phyloP scores from a whole-genome alignment of 345 rosid genomes.

The Raphanus sativus region DNA sequence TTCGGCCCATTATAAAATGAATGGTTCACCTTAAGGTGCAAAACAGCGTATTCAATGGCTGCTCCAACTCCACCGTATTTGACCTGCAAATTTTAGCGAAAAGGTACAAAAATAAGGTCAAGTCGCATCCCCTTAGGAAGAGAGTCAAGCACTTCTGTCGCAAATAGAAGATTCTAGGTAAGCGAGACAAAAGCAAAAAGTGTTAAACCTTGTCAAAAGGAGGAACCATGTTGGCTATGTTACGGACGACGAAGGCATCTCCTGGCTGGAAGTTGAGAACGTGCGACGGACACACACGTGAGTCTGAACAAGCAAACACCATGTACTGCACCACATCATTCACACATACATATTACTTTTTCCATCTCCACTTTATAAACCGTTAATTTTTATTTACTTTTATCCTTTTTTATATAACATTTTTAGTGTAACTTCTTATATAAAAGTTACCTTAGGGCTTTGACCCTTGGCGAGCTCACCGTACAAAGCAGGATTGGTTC shows the following conservation, averaged over 20 bases:
- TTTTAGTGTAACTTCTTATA: too few relatives aligned
- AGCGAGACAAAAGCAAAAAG: conserved; percentile 3
- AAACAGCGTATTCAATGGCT: conserved; percentile 90
- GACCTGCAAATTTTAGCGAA: conserved; percentile 10
- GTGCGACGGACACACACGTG: conserved; percentile 55
- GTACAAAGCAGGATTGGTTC: conserved; percentile 69
- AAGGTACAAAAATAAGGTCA: neutral
- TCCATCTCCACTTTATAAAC: neutral
- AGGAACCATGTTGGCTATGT: conserved; percentile 58
- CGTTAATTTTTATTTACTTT: neutral
- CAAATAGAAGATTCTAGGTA: neutral
- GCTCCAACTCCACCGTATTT: conserved; percentile 74
- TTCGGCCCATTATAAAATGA: neutral
- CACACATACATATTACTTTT: neutral
- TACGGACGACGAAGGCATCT: conserved; percentile 53
- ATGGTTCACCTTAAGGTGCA: conserved; percentile 84
- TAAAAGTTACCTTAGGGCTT: conserved; percentile 67
- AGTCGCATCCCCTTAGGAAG: neutral
- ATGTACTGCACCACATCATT: conserved; percentile 60
- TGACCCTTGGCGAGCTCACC: conserved; percentile 89
- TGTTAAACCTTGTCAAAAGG: conserved; percentile 46
- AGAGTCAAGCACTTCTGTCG: neutral
- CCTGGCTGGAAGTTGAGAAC: conserved; percentile 54
- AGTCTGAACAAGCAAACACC: conserved; percentile 74
- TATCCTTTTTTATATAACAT: neutral